Evolutionary conservation across 352 stramenopile genomes (phyloP), one percentile per base, ranked within the genome.

Genomic region (Hyaloperonospora arabidopsidis): DNA sequence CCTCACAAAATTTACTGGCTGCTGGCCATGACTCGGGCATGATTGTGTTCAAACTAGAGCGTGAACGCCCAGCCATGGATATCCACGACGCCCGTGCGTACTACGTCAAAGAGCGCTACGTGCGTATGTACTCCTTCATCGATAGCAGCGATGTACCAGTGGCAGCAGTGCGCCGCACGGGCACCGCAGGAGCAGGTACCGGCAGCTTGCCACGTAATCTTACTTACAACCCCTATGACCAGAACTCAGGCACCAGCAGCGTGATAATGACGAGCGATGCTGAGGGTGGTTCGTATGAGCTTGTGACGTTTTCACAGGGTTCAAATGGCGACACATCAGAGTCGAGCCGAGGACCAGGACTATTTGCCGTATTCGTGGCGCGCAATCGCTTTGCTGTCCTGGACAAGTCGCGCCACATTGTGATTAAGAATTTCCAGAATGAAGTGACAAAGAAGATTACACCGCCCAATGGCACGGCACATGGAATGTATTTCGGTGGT

Each of bases 361-460:
- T 98, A 45, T 93, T 95, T 45, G 96, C 90, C 25, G 94, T 98
- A 17, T 99, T 99, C 68, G 82, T 99, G 18, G 93, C 94, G 35
- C 86, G 95, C 56, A 98, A 98, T 75, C 88, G 96, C 52, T 99
- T 99, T 62, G 96, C 96, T 17, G 90, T 99, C 21, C 81, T 99
- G 28, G 97, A 99, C 74, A 97, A 98, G 65, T 94, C 79, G 56
- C 78, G 83, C 22, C 81, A 98, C 70, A 97, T 99, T 69, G 76
- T 98, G 34, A 97, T 99, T 61, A 98, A 98, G 77, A 98, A 99
- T 73, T 88, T 99, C 52, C 87, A 98, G 65, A 99, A 99, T 72
- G 94, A 99, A 72, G 97, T 98, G 19, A 98, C 93, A 22, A 99
- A 99, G 76, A 95, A 95, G 66, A 92, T 98, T 45, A 80, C 89